Percentiles rank a stretch among this genome's conserved stretches.
These are phyloP conservation scores for Kalaharituber pfeilii DNA, from an alignment of 2,329 filamentous ascomycete species.

Conservation along the genomic window DNA sequence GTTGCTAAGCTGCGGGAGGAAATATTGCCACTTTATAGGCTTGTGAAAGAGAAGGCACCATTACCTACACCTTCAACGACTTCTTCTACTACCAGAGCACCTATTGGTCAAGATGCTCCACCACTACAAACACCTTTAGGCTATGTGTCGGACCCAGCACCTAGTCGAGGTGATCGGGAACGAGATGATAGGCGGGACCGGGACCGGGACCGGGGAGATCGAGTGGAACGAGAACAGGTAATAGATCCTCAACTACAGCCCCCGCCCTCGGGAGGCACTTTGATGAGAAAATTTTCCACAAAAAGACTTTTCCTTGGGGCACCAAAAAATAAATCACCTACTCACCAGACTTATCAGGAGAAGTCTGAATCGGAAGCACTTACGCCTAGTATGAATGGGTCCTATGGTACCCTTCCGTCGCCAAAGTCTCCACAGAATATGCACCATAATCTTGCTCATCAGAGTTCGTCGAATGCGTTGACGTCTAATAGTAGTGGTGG, in stretches of 20 bases:
- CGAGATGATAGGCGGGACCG: slow-evolving; percentile 5
- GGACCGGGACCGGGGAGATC: not conserved
- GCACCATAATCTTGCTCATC: not conserved
- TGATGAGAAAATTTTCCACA: slow-evolving; percentile 58
- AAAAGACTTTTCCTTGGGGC: slow-evolving; percentile 57
- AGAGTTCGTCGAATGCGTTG: not conserved
- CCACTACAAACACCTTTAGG: slow-evolving; percentile 10
- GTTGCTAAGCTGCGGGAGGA: slow-evolving; percentile 81
- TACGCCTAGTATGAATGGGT: not conserved
- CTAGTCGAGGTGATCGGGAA: not conserved
- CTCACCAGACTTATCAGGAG: slow-evolving; percentile 32
- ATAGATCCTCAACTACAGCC: slow-evolving; percentile 11
- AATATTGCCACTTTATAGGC: slow-evolving; percentile 71
- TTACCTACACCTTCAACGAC: slow-evolving; percentile 38
- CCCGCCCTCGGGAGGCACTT: slow-evolving; percentile 33
- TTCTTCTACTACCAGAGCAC: not conserved
- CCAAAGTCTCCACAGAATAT: not conserved
- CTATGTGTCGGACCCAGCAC: slow-evolving; percentile 11
- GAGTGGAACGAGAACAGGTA: slow-evolving; percentile 3
- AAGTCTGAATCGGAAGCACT: not conserved
- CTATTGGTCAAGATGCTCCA: not conserved
- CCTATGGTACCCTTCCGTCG: not conserved
- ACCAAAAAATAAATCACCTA: slow-evolving; percentile 61
- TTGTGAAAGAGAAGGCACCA: slow-evolving; percentile 83
- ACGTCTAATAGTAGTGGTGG: not conserved